Conservation (phyloP, 306 rosid species). For the Clitoria ternatea region DNA sequence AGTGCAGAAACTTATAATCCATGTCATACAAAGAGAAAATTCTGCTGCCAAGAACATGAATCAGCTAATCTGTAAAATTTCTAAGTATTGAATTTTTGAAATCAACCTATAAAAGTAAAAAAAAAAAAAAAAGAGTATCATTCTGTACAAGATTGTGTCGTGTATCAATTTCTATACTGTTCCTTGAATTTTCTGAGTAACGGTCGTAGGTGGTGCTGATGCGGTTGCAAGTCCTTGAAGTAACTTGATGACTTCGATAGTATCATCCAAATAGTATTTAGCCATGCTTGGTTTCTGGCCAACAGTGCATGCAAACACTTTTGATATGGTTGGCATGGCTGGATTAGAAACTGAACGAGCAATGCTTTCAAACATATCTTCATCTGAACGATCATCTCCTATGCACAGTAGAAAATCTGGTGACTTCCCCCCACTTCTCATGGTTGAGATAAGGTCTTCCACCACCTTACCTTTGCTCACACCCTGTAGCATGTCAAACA, state of each 20-base stretch:
- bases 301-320: slow-evolving; percentile 60
- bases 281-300: slow-evolving; percentile 82
- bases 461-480: slow-evolving; percentile 72
- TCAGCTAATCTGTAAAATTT: slow-evolving; percentile 32
- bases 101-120: slow-evolving; percentile 27
- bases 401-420: slow-evolving; percentile 73
- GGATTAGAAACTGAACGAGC: slow-evolving; percentile 33
- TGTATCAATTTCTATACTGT: slow-evolving; percentile 28
- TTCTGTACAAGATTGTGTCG: slow-evolving; percentile 41
- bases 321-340: slow-evolving; percentile 31
- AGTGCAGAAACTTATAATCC: slow-evolving; percentile 3
- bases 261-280: slow-evolving; percentile 63
- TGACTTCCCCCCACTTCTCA: slow-evolving; percentile 38
- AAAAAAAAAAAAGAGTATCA: too few relatives aligned
- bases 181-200: slow-evolving; percentile 16
- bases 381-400: slow-evolving; percentile 76
- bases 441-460: slow-evolving; percentile 49
- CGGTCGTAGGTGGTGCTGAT: slow-evolving; percentile 15
- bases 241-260: slow-evolving; percentile 52
- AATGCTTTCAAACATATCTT: slow-evolving; percentile 66
- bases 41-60: slow-evolving; percentile 35
- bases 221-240: slow-evolving; percentile 47
- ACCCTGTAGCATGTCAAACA: slow-evolving; percentile 47
- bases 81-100: slow-evolving; percentile 31
- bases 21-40: neutral